Base-by-base conservation (phyloP, 805 yeast species). In the Kluyveromyces aestuarii region DNA sequence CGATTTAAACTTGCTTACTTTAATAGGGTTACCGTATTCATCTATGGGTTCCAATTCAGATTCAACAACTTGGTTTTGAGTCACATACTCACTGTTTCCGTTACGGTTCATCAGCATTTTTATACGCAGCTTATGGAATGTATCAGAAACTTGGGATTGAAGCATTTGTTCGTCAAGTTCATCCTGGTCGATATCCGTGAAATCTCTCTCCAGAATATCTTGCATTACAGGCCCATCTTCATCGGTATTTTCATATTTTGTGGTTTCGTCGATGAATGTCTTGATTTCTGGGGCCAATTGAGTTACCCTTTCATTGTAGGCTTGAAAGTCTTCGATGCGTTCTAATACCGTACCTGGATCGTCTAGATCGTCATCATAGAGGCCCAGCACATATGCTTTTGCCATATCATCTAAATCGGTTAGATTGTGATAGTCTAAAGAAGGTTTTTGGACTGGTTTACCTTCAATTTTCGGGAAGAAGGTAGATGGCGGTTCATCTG, bases 1-100 rank as follows among this genome's bases (percentile, higher is more conserved):
- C 35, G 86, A 78, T 57, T 72, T 84, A 63, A 87, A 87, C 46
- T 88, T 69, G 59, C 95, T 85, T 1, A 77, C 68, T 50, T 72
- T 80, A 8, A 76, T 61, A 0, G 81, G 80, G 48, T 78, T 74
- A 0, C 87, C 87, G 37, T 66, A 57, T 48, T 78, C 83, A 55
- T 84, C 88, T 7, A 84, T 67, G 0, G 87, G 88, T 57, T 84
- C 95, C 17, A 79, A 56, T 49, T 80, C 90, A 50, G 65, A 21
- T 14, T 47, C 49, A 2, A 40, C 46, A 2, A 35, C 27, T 10
- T 48, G 21, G 6, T 21, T 13, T 21, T 44, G 53, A 5, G 45
- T 48, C 14, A 13, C 8, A 30, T 30, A 11, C 4, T 11, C 8
- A 11, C 14, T 30, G 35, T 30, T 3, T 2, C 81, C 81, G 1